Base-by-base conservation (phyloP, 106 monocot species). In the Phalaenopsis aphrodite region DNA sequence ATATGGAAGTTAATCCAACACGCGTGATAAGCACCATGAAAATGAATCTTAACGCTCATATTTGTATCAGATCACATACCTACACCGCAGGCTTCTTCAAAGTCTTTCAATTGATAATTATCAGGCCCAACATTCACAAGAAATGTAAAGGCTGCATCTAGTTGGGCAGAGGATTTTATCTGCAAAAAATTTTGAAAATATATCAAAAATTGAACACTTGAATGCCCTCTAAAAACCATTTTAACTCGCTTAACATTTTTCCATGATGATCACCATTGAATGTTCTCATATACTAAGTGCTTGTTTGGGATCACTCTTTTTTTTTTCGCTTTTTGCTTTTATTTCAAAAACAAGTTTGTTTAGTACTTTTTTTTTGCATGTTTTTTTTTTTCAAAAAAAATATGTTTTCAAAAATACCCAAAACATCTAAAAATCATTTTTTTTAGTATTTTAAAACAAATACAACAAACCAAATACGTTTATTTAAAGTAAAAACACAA, bases 41-140 rank as follows among this genome's bases (percentile, higher is more conserved):
- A 61, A n/a, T 61, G 61, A 61, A 61, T 14, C 52, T 52, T 52
- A 52, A 52, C 11, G 12, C 52, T 12, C 37, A 39, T 4, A 37
- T 69, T 66, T 37, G 14, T 39, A 8, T n/a, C 39, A 14, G 38
- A 69, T 69, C 69, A 39, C 88, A 82, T 93, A 99, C 98, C 98
- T 77, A 95, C 89, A 56, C 98, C 98, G 86, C 94, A 99, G 18
- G 93, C 87, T 80, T 88, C 87, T 84, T 99, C 94, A 85, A 99
- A 91, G 1, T 85, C 87, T 52, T 55, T 82, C 78, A 82, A 84
- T 41, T 85, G 57, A 58, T 89, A 90, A 57, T 66, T 81, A 41
- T 88, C 89, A 67, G 98, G 80, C 30, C 94, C 98, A 82, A 85
- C 77, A 24, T 85, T 91, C 68, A 87, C 77, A 75, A 99, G 83